phyloP scores from a whole-genome alignment of 2,329 filamentous ascomycete species.

The Sporothrix brunneoviolacea region DNA sequence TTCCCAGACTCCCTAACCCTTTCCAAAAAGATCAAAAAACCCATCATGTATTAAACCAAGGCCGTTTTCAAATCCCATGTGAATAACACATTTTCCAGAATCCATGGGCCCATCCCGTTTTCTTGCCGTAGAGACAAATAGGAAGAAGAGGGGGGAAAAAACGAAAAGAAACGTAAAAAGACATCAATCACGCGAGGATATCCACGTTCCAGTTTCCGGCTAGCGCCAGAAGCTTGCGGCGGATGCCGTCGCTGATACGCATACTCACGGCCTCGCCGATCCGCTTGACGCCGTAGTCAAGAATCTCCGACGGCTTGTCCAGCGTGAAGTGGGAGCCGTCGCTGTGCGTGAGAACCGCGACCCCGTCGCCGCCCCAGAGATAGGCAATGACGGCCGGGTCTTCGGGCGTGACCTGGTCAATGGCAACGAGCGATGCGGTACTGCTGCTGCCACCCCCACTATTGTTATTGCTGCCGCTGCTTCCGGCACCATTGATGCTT shows the following conservation, averaged over 20 bases:
- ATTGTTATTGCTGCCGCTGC: conserved; percentile 13
- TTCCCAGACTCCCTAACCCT: no score
- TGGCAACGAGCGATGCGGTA: conserved; percentile 21
- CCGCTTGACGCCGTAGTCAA: conserved; percentile 34
- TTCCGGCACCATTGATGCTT: conserved; percentile 6
- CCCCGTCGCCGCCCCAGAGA: conserved; percentile 32
- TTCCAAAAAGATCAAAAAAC: no score
- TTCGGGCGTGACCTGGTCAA: conserved; percentile 36
- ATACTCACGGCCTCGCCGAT: conserved; percentile 36
- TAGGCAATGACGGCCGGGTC: conserved; percentile 32
- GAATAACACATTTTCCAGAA: no score
- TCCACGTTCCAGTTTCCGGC: conserved; percentile 32
- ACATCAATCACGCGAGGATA: background rate
- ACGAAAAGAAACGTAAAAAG: background rate
- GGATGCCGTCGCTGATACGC: conserved; percentile 39
- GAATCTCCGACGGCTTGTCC: conserved; percentile 32
- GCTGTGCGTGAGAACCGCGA: conserved; percentile 29
- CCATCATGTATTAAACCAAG: no score
- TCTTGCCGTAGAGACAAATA: no score
- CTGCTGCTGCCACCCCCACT: background rate
- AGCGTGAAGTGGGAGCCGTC: conserved; percentile 30
- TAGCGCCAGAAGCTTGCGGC: conserved; percentile 36
- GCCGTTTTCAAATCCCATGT: no score
- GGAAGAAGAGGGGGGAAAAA: no score
- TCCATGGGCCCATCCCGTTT: no score